A percentile compares a stretch with the other conserved stretches of the same genome.
Evolutionary conservation across 495 filamentous ascomycete species (phyloP).

Genomic region (Aspergillus hancockii): DNA sequence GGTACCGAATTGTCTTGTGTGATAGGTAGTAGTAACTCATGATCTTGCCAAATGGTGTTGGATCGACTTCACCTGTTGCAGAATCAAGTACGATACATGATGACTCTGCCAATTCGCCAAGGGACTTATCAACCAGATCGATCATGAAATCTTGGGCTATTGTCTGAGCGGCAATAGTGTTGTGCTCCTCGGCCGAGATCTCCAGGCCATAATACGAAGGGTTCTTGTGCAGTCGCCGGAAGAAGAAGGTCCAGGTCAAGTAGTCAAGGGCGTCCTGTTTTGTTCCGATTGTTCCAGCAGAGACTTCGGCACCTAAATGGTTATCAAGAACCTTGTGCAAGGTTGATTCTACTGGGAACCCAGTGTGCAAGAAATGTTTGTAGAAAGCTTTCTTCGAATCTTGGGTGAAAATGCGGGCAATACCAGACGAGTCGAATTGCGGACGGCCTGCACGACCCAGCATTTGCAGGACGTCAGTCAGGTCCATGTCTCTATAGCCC

Average conservation of each 20-base stretch:
- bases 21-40: slow-evolving; percentile 99
- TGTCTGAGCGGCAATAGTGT: slow-evolving; percentile 78
- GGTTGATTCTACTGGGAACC: slow-evolving; percentile 95
- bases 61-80: slow-evolving; percentile 81
- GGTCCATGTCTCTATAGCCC: slow-evolving; percentile 97
- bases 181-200: slow-evolving; percentile 91
- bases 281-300: slow-evolving; percentile 83
- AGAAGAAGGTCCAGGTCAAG: slow-evolving; percentile 99
- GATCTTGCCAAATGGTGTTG: slow-evolving; percentile 91
- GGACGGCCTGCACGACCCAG: slow-evolving; percentile 92
- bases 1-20: slow-evolving; percentile 87
- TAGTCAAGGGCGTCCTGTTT: slow-evolving; percentile 99
- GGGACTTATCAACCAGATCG: slow-evolving; percentile 80
- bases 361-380: slow-evolving; percentile 98
- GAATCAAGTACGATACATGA: slow-evolving; percentile 76
- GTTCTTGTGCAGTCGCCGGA: slow-evolving; percentile 95
- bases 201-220: slow-evolving; percentile 97
- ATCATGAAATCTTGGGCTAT: slow-evolving; percentile 91
- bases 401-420: slow-evolving; percentile 95
- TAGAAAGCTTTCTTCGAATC: slow-evolving; percentile 99
- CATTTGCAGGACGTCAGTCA: slow-evolving; percentile 99
- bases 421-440: slow-evolving; percentile 93
- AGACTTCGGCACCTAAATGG: slow-evolving; percentile 94
- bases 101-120: slow-evolving; percentile 77
- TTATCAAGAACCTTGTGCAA: slow-evolving; percentile 96